A percentile compares a stretch with the other conserved stretches of the same genome.
Evolutionary conservation across 2,329 filamentous ascomycete species (phyloP).

Genomic region (Trichoderma koningiopsis): DNA sequence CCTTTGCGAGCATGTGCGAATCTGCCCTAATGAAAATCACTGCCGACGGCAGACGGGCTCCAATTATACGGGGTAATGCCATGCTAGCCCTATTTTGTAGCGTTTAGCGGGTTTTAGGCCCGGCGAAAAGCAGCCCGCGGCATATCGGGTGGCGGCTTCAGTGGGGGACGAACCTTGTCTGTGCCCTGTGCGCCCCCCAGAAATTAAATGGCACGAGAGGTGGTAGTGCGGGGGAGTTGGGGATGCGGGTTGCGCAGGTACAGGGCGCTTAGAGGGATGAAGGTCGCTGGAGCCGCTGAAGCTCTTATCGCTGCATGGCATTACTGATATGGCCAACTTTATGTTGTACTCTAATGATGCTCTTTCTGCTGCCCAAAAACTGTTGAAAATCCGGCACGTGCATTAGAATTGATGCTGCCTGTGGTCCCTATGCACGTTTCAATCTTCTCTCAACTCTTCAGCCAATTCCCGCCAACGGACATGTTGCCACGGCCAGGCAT

Average conservation of each 20-base stretch:
- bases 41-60: not conserved
- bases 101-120: not conserved
- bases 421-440: no score
- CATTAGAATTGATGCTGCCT: no score
- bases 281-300: not conserved
- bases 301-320: not conserved
- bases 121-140: slow-evolving; percentile 1
- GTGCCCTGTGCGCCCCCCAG: not conserved
- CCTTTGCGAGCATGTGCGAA: not conserved
- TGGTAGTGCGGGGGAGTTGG: slow-evolving; percentile 14
- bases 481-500: not conserved
- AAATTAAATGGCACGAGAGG: not conserved
- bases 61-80: not conserved
- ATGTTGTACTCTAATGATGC: not conserved
- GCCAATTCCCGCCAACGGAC: not conserved
- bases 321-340: not conserved
- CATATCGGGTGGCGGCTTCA: not conserved
- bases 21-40: not conserved
- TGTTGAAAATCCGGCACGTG: no score
- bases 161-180: not conserved
- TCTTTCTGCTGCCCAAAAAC: no score
- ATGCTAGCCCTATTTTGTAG: not conserved
- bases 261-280: not conserved
- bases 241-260: slow-evolving; percentile 16
- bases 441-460: not conserved